phyloP scores from a whole-genome alignment of 148 eudicot species.

The Cornus suecica region DNA sequence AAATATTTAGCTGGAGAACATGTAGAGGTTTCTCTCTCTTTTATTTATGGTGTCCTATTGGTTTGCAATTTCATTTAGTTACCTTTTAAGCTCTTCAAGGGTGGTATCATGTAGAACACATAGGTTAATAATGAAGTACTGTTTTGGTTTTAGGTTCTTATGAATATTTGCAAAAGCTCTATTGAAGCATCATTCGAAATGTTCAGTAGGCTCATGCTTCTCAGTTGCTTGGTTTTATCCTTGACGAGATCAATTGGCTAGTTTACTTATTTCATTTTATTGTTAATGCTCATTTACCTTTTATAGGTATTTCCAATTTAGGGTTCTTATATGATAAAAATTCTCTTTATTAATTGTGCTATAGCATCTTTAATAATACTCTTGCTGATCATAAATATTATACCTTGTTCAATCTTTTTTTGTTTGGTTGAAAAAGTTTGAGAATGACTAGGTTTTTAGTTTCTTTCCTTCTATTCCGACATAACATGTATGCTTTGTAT shows the following conservation, averaged over 20 bases:
- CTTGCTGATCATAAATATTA: background rate
- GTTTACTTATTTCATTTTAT: background rate
- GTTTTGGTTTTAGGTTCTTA: background rate
- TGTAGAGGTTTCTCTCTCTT: slow-evolving; percentile 20
- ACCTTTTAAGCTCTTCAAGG: slow-evolving; percentile 1
- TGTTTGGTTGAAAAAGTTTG: background rate
- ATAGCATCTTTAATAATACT: background rate
- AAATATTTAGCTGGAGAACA: slow-evolving; percentile 14
- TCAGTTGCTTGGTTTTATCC: slow-evolving; percentile 3
- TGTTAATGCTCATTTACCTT: slow-evolving; percentile 1
- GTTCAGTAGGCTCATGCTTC: slow-evolving; percentile 2
- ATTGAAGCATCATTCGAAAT: slow-evolving; percentile 6
- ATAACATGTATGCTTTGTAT: background rate
- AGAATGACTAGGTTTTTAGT: background rate
- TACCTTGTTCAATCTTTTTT: background rate
- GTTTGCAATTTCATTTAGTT: slow-evolving; percentile 3
- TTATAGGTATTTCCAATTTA: background rate
- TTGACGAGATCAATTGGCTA: slow-evolving; percentile 1
- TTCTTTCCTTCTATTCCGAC: background rate
- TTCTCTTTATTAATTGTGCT: background rate
- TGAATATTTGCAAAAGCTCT: slow-evolving; percentile 8
- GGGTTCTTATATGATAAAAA: background rate
- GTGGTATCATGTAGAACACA: slow-evolving; percentile 10
- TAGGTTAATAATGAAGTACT: slow-evolving; percentile 12
- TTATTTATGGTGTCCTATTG: background rate